Base-by-base conservation (phyloP, 1,139 yeast species). In the Saccharomyces hybrid region DNA sequence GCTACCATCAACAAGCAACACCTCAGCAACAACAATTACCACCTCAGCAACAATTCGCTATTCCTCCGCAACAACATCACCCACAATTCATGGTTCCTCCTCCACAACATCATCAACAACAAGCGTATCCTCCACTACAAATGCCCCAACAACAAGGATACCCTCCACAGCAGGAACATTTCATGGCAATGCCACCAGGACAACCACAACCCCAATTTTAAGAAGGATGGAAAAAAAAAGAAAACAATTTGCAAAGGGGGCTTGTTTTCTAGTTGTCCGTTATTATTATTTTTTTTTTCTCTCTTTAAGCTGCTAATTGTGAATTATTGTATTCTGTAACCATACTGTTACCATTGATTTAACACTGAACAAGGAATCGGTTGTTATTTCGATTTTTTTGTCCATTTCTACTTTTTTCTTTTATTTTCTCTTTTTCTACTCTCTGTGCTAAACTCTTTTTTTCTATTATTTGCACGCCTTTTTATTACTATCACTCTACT, bases 21-120 rank as follows among this genome's bases (percentile, higher is more conserved):
- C 48, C 27, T 21, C 59, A 51, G 51, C 56, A 53, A 44, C 56
- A 53, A 44, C 52, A 53, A 14, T 41, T 51, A 38, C 57, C 55
- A 42, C 59, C 55, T 11, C 61, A 55, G 54, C 58, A 55, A 55
- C 64, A 57, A 53, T 63, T 48, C 48, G 61, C 58, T 9, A 44
- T 50, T 29, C 64, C 56, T 49, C 67, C 59, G 46, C 72, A 59
- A 54, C 59, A 54, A 44, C 55, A 48, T 41, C 60, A 58, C 34
- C 59, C 57, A 58, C 63, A 59, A 58, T 61, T 49, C 64, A 44
- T 50, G 49, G 34, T 44, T 32, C 46, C 47, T 26, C 58, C 52
- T 29, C 54, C 44, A 24, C 63, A 60, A 52, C 61, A 56, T 14
- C 29, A 24, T 58, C 57, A 28, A 47, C 32, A 28, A 12, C 48